Conservation (phyloP, 495 filamentous ascomycete species). For the Podospora conica region DNA sequence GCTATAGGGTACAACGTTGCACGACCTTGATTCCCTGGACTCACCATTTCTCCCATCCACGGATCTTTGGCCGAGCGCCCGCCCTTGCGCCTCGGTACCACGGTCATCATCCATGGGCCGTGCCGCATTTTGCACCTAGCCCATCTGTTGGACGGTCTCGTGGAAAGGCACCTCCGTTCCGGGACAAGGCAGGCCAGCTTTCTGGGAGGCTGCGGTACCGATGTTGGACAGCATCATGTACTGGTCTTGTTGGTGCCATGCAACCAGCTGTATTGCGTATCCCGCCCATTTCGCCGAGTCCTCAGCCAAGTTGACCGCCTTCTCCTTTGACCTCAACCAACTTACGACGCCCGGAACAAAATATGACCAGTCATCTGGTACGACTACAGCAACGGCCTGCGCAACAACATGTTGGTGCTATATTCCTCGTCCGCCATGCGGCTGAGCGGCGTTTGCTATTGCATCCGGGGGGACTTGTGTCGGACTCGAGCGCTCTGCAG, state of each 20-base stretch:
- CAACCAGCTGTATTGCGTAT: neutral
- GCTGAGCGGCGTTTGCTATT: neutral
- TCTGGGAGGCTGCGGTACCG: neutral
- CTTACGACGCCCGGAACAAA: neutral
- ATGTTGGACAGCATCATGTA: neutral
- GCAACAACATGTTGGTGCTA: neutral
- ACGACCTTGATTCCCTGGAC: neutral
- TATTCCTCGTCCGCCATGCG: neutral
- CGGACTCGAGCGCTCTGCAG: neutral
- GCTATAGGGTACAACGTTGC: neutral
- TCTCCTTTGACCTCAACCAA: neutral
- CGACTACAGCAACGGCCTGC: neutral
- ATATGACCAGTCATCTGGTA: neutral
- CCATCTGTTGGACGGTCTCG: neutral
- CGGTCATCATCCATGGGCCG: neutral
- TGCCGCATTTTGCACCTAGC: neutral
- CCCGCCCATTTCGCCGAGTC: neutral
- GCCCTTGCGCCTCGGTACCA: neutral
- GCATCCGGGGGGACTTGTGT: neutral
- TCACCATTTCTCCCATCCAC: neutral
- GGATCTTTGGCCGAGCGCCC: neutral
- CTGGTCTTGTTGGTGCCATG: neutral
- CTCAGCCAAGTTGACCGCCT: neutral
- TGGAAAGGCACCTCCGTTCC: neutral
- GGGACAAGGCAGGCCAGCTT: neutral